Evolutionary conservation across 163 green algal species (phyloP).

Genomic region (Smithsoniella earleae): DNA sequence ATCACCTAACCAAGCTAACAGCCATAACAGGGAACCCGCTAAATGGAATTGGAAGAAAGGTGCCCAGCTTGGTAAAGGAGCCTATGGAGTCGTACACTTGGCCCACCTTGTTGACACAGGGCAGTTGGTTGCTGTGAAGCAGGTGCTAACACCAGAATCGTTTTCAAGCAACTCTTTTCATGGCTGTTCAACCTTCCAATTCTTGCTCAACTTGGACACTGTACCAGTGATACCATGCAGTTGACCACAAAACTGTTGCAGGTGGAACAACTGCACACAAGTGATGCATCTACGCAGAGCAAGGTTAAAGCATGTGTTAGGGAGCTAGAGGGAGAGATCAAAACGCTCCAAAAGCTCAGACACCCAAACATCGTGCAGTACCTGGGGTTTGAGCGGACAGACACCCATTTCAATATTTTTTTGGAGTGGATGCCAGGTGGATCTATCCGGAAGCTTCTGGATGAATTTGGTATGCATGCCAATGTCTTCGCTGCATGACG

Average conservation of each 20-base stretch:
- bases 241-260: too few relatives aligned
- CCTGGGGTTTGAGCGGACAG: slow-evolving; percentile 63
- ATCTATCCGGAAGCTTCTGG: slow-evolving; percentile 78
- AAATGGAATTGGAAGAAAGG: slow-evolving; percentile 63
- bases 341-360: slow-evolving; percentile 60
- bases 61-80: slow-evolving; percentile 79
- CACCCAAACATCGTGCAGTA: slow-evolving; percentile 88
- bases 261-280: slow-evolving; percentile 31
- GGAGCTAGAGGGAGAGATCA: slow-evolving; percentile 73
- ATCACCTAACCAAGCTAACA: too few relatives aligned
- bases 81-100: slow-evolving; percentile 82
- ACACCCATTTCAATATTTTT: slow-evolving; percentile 86
- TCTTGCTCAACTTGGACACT: not conserved
- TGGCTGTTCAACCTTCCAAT: not conserved
- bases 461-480: slow-evolving; percentile 55
- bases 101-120: slow-evolving; percentile 81
- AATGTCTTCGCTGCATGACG: not conserved
- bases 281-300: slow-evolving; percentile 31
- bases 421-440: slow-evolving; percentile 92
- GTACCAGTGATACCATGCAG: not conserved
- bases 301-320: slow-evolving; percentile 57
- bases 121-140: slow-evolving; percentile 90
- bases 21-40: too few relatives aligned
- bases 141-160: slow-evolving; percentile 40
- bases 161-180: not conserved